Conservation (phyloP, 345 rosid genomes). For the Pseudoturritis turrita region DNA sequence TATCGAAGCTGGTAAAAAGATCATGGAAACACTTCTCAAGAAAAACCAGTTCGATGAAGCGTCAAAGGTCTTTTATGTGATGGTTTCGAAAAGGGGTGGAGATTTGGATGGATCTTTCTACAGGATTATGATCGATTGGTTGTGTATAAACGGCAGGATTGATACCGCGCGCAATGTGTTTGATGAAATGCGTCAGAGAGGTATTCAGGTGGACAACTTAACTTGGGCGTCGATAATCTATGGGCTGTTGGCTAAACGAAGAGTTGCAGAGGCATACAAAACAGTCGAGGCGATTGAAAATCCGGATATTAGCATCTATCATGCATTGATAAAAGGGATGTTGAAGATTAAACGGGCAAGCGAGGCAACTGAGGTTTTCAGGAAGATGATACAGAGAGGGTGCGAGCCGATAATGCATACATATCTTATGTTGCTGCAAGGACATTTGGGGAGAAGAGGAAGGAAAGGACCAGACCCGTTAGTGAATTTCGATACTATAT, state of each 20-base stretch:
- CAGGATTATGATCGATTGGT: slow-evolving; percentile 62
- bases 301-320: slow-evolving; percentile 65
- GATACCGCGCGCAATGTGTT: slow-evolving; percentile 43
- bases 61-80: slow-evolving; percentile 53
- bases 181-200: slow-evolving; percentile 71
- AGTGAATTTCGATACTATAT: slow-evolving; percentile 78
- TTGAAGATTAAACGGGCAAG: slow-evolving; percentile 54
- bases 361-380: slow-evolving; percentile 70
- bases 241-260: slow-evolving; percentile 51
- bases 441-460: slow-evolving; percentile 86
- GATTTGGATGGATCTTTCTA: slow-evolving; percentile 62
- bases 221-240: slow-evolving; percentile 47
- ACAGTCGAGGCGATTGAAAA: slow-evolving; percentile 35
- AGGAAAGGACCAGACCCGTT: slow-evolving; percentile 69
- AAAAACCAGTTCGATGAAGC: slow-evolving; percentile 56
- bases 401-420: slow-evolving; percentile 95
- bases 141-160: slow-evolving; percentile 66
- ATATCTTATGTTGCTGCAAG: slow-evolving; percentile 77
- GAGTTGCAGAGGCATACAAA: slow-evolving; percentile 50
- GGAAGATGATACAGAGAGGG: slow-evolving; percentile 74
- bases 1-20: slow-evolving; percentile 49
- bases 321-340: slow-evolving; percentile 70
- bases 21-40: slow-evolving; percentile 68
- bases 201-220: slow-evolving; percentile 43
- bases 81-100: slow-evolving; percentile 41